Conservation (phyloP, 2,329 filamentous ascomycete genomes). For the Alternaria atra region DNA sequence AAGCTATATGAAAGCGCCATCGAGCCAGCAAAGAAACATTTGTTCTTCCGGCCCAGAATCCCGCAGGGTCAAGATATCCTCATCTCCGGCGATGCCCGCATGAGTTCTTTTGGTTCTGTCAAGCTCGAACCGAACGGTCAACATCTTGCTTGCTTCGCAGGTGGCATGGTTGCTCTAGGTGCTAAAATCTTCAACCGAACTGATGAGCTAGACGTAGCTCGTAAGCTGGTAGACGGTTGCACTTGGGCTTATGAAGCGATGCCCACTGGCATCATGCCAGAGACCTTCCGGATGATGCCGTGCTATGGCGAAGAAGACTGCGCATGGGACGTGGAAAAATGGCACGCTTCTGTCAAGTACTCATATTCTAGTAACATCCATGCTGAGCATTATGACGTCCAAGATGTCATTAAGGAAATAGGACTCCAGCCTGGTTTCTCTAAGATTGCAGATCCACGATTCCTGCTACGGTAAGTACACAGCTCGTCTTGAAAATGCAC, state of each 20-base stretch:
- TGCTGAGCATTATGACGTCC: conserved; percentile 26
- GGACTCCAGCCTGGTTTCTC: conserved; percentile 54
- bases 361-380: conserved; percentile 22
- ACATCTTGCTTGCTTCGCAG: conserved; percentile 64
- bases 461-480: conserved; percentile 51
- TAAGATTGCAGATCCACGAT: conserved; percentile 49
- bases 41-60: conserved; percentile 81
- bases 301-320: conserved; percentile 55
- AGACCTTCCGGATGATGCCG: conserved; percentile 54
- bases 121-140: conserved; percentile 56
- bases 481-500: too few species aligned
- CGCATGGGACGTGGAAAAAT: conserved; percentile 54
- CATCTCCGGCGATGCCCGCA: conserved; percentile 68
- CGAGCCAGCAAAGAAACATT: conserved; percentile 73
- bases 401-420: conserved; percentile 49
- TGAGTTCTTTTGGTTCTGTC: conserved; percentile 55
- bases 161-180: conserved; percentile 64
- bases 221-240: conserved; percentile 64
- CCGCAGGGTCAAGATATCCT: conserved; percentile 74
- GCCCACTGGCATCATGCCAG: conserved; percentile 64
- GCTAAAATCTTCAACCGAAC: conserved; percentile 61
- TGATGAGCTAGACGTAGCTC: conserved; percentile 59
- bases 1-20: conserved; percentile 75
- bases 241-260: conserved; percentile 64
- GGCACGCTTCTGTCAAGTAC: conserved; percentile 52